Percentiles rank a stretch among this genome's conserved stretches.
These are phyloP conservation scores for Penicillium sp. DNA, from an alignment of 2,329 filamentous ascomycete genomes.

Conservation along the genomic window DNA sequence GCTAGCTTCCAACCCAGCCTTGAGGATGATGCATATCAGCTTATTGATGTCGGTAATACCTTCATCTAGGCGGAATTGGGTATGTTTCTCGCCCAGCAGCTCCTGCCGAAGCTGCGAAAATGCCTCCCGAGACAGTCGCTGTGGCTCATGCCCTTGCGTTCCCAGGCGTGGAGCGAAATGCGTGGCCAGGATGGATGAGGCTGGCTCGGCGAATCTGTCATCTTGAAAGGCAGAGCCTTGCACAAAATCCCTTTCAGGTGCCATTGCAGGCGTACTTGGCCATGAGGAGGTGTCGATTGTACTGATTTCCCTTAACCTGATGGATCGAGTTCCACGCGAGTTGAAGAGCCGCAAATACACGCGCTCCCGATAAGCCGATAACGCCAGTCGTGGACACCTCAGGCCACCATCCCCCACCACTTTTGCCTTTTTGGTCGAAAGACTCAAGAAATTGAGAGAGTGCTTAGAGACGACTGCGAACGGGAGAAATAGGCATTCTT, in stretches of 20 bases:
- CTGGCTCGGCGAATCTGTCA: constrained; percentile 33
- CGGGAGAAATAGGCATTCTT: neutral
- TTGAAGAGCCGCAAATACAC: constrained; percentile 7
- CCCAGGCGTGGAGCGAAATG: constrained; percentile 83
- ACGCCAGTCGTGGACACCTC: constrained; percentile 22
- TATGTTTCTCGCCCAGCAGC: constrained; percentile 53
- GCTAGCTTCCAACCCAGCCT: constrained; percentile 68
- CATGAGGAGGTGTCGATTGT: neutral
- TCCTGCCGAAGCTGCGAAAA: constrained; percentile 74
- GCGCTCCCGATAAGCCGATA: constrained; percentile 13
- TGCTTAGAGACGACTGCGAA: neutral
- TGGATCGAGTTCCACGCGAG: constrained; percentile 1
- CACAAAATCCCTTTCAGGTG: constrained; percentile 26
- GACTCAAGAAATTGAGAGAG: neutral
- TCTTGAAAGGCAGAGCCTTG: constrained; percentile 20
- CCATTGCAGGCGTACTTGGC: constrained; percentile 28
- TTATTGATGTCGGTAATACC: constrained; percentile 78
- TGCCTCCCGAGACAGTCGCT: constrained; percentile 69
- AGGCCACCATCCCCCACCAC: constrained; percentile 17
- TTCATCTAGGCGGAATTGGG: constrained; percentile 57
- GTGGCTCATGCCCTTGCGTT: constrained; percentile 62
- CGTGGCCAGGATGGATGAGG: constrained; percentile 80
- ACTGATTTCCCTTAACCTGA: neutral
- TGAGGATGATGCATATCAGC: constrained; percentile 79
- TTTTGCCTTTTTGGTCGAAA: neutral